phyloP scores from a whole-genome alignment of 257 asterid species.

The Mitragyna speciosa region DNA sequence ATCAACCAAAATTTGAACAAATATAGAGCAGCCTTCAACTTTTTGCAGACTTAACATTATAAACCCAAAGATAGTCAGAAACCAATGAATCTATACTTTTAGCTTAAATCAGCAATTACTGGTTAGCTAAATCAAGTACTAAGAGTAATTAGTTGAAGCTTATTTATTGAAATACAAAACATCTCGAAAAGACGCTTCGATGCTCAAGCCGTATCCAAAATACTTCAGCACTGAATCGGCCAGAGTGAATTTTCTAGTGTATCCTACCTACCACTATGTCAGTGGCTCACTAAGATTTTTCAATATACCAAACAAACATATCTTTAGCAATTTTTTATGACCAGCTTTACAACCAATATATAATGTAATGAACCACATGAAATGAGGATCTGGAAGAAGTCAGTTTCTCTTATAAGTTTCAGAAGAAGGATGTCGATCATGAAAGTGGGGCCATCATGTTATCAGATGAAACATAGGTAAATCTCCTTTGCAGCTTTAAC shows the following conservation, averaged over 20 bases:
- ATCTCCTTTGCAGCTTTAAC: neutral
- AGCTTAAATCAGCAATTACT: neutral
- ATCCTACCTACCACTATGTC: neutral
- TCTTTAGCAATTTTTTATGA: neutral
- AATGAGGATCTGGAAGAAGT: neutral
- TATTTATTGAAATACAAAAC: neutral
- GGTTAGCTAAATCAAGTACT: neutral
- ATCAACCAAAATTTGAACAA: neutral
- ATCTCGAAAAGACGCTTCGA: neutral
- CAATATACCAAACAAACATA: neutral
- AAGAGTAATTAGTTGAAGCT: neutral
- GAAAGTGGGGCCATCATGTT: neutral
- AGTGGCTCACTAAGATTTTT: neutral
- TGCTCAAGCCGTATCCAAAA: neutral
- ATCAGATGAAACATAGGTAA: neutral
- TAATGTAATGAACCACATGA: neutral
- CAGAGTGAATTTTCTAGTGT: neutral
- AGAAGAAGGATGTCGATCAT: neutral
- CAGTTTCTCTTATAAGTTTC: neutral
- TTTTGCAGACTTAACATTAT: neutral
- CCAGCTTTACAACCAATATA: neutral
- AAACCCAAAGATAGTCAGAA: neutral
- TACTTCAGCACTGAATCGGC: neutral
- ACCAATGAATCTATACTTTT: neutral
- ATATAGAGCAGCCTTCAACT: neutral